Evolutionary conservation across 805 yeast species (phyloP).

Genomic region (Cyberlindnera mrakii): DNA sequence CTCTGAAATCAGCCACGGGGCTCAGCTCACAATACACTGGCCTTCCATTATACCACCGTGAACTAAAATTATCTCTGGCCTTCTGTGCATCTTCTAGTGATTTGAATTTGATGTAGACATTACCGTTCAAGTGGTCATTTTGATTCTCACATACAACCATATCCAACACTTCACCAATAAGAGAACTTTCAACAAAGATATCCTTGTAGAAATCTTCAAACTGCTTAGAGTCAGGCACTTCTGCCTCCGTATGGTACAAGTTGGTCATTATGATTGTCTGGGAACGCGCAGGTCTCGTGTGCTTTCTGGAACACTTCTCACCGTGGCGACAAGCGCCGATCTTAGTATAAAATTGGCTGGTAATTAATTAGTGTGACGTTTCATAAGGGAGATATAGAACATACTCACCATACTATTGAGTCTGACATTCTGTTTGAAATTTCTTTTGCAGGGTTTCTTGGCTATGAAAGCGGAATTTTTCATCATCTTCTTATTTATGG

Average conservation of each 20-base stretch:
- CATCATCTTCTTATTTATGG: too few relatives aligned
- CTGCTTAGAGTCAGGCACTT: slow-evolving; percentile 36
- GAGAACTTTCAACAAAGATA: slow-evolving; percentile 54
- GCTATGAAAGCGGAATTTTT: too few relatives aligned
- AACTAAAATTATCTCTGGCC: slow-evolving; percentile 59
- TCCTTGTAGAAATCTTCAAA: slow-evolving; percentile 68
- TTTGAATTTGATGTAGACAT: slow-evolving; percentile 66
- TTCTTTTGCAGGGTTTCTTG: background rate
- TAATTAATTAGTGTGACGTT: slow-evolving; percentile 6
- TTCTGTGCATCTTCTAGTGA: slow-evolving; percentile 49
- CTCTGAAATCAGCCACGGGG: slow-evolving; percentile 65
- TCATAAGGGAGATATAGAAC: background rate
- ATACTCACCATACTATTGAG: slow-evolving; percentile 15
- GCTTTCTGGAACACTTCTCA: slow-evolving; percentile 72
- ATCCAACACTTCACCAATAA: slow-evolving; percentile 47
- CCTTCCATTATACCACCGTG: slow-evolving; percentile 73
- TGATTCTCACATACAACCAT: slow-evolving; percentile 78
- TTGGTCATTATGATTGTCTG: slow-evolving; percentile 60
- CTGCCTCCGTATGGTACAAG: slow-evolving; percentile 58
- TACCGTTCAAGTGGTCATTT: slow-evolving; percentile 78
- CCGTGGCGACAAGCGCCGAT: slow-evolving; percentile 96
- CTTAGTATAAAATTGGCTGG: slow-evolving; percentile 61
- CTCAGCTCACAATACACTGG: slow-evolving; percentile 79
- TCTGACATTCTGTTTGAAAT: slow-evolving; percentile 15
- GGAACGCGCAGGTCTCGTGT: slow-evolving; percentile 60